Evolutionary conservation across 2,329 filamentous ascomycete species (phyloP), one percentile per base, ranked within the genome.

Genomic region (Ascosphaera apis): DNA sequence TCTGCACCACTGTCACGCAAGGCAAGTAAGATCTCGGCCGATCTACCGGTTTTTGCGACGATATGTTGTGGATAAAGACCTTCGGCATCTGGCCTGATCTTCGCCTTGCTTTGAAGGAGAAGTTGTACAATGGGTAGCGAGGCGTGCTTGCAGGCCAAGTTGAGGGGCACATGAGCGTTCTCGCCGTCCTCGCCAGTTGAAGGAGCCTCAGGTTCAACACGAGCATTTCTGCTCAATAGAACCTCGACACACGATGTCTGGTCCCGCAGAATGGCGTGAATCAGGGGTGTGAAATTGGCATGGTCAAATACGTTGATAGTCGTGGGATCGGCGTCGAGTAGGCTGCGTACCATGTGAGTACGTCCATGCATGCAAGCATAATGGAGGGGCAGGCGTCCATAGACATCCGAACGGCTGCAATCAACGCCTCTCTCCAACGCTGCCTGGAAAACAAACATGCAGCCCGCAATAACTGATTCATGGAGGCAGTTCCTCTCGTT

Each of bases 401-500:
- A 98, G 4, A 93, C 84, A 57, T 98, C 88, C 2, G 77, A 78
- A 36, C 79, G 68, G 38, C 72, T 72, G 16, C 83, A 73, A 42
- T 84, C 73, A 23, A 93, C 82, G 3, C 69, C 72, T 33, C 68
- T 72, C 1, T 67, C 61, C n/a, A 98, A 61, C 3, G 78, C 84
- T 43, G 77, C 72, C 35, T 69, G 62, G 39, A 95, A 61, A 19
- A 93, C 78, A 45, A 79, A 75, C 7, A 68, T 59, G 47, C 84
- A 84, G 15, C 84, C 84, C 41, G 91, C 91, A 36, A 95, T 93
- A 1, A 84, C 77, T n/a, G 88, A 81, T 56, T 95, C 88, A 47
- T 98, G 88, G 33, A 98, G 64, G 49, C 84, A 92, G 48, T 93
- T 98, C 30, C 88, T 70, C 58, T 93, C 86, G 48, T 95, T 98